Base-by-base conservation (phyloP, 441 rosid species). In the Gossypium trilobum region DNA sequence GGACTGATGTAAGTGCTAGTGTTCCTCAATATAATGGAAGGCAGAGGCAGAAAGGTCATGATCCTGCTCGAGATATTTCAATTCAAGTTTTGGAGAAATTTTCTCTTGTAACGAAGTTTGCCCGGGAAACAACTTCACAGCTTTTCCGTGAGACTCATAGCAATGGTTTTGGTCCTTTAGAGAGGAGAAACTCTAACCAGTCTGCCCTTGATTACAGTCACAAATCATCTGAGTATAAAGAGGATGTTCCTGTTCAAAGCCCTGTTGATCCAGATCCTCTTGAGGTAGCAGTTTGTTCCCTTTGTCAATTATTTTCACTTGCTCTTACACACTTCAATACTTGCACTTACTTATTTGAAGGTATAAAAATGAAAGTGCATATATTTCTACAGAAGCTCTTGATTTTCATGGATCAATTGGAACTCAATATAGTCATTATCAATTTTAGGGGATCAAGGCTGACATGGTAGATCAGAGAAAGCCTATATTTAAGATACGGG, bases 31-130 rank as follows among this genome's bases (percentile, higher is more conserved):
- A 85, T 79, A 79, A 67, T 70, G 84, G 83, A 78, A 87, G 90
- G 82, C 82, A 74, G 16, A 85, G 86, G 84, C 92, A 83, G 6
- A 91, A 84, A 83, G 68, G 58, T 80, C 84, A 86, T 36, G 99
- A 93, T 87, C 95, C 96, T 79, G 84, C 92, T 80, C 89, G 91
- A 59, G 99, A 95, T 79, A 87, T 93, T 70, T 88, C 97, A 65
- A 91, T 93, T 74, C 92, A 91, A 36, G 92, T 93, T 69, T 70
- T 95, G 80, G 99, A 93, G 83, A 95, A 91, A 78, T 95, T 93
- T 75, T 95, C 99, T 73, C 91, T 86, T 68, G 98, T 95, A 74
- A 91, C 99, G 10, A 93, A 86, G 84, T 91, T 93, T 86, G 97
- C 97, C 31, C 85, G 97, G 48, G 98, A 95, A 20, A 93, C 98